A percentile compares a stretch with the other conserved stretches of the same genome.
Evolutionary conservation across 176 grass and related monocot species (phyloP).

Genomic region (Poa pratensis): DNA sequence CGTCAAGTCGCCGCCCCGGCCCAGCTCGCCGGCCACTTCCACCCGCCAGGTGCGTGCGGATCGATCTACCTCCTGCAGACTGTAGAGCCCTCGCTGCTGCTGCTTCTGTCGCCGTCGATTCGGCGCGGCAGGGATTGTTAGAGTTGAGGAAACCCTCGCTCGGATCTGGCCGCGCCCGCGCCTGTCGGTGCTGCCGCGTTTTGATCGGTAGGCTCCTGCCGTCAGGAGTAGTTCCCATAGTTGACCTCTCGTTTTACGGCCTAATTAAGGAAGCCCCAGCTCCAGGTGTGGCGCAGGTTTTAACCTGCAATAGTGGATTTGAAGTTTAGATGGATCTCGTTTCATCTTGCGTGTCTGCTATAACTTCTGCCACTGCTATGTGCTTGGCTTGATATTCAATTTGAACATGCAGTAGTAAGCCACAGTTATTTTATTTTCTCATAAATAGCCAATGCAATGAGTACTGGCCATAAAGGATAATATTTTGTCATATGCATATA

Average conservation of each 20-base stretch:
- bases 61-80: not conserved
- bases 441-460: not conserved
- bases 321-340: not conserved
- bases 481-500: not conserved
- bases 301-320: not conserved
- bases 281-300: not conserved
- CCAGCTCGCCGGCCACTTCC: constrained; percentile 77
- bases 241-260: not conserved
- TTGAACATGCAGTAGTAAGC: not conserved
- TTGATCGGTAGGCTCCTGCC: not conserved
- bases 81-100: not conserved
- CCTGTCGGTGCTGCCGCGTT: not conserved
- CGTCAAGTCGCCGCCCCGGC: constrained; percentile 69
- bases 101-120: not conserved
- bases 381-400: not conserved
- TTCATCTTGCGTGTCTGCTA: not conserved
- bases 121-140: not conserved
- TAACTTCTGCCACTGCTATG: not conserved
- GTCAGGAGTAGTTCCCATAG: not conserved
- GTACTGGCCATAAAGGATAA: not conserved
- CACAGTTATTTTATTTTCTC: not conserved
- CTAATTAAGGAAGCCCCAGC: not conserved
- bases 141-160: not conserved
- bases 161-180: constrained; percentile 41
- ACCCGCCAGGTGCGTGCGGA: constrained; percentile 77